Base-by-base conservation (phyloP, 495 filamentous ascomycete species). In the Sordaria brevicollis region DNA sequence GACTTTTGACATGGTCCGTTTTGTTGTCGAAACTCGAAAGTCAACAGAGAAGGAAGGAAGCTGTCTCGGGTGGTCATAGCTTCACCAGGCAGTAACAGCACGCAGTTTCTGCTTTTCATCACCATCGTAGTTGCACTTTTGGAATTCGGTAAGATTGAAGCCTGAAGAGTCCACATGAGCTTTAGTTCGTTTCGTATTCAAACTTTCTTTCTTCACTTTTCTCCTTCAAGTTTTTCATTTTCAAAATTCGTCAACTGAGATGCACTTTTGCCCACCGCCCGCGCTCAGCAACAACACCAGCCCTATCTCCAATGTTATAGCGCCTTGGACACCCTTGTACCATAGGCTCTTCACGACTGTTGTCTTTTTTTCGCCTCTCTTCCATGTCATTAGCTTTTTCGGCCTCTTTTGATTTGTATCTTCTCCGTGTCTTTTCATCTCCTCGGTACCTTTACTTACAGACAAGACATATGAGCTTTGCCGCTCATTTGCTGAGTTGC, bases 11-110 rank as follows among this genome's bases (percentile, higher is more conserved):
- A 57, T 57, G 21, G 49, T 29, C 25, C 31, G 21, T 57, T 31
- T 57, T 62, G 25, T 43, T 43, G 39, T 62, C n/a, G 25, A 39
- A 6, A 9, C 54, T 31, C 13, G 17, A 62, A 34, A 34, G 21
- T 38, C 37, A 19, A 35, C 35, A 31, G 25, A 25, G 36, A 68
- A 25, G 19, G 41, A 39, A 43, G 35, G 36, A n/a, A n/a, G 31
- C 21, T 37, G 21, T 57, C 29, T 34, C 21, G 38, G 33, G 15
- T 43, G 54, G 70, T 65, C 70, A 71, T 33, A 71, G 70, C 70
- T 69, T 68, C 67, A 31, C 49, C 25, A 62, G 49, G 49, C 49
- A 62, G 49, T 62, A 62, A 25, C 49, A 62, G 29, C 49, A n/a
- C n/a, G n/a, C n/a, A 31, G 49, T 31, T 31, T 29, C 25, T 62